Base-by-base conservation (phyloP, 2,329 filamentous ascomycete genomes). In the Thielaviopsis euricoi region DNA sequence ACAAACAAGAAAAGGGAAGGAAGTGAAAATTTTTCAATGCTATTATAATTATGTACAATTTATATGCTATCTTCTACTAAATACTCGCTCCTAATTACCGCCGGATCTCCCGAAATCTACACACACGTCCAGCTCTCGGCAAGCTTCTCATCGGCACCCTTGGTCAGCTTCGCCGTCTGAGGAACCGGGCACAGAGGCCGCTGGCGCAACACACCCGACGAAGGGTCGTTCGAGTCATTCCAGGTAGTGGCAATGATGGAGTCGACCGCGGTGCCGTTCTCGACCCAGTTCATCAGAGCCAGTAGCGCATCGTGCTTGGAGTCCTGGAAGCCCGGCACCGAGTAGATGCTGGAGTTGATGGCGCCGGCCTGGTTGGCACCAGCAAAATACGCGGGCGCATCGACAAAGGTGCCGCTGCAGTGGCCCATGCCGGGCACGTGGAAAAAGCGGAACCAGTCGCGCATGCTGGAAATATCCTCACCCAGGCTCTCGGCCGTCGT, bases 391-490 rank as follows among this genome's bases (percentile, higher is more conserved):
- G 29, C 43, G 15, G 72, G 71, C 15, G 71, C 70, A 55, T 69
- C 66, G n/a, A 67, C 67, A 2, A 61, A 54, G 6, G 69, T 67
- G 58, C 61, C 43, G 21, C 62, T 58, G 62, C 77, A 80, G 64
- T 80, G 77, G 12, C 66, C 68, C 73, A 79, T 75, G 0, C 76
- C 76, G 2, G 75, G 74, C 12, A 79, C 70, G 19, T 67, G 66
- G 65, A 78, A 78, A 62, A 74, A 71, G 2, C 67, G 64, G 68
- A 78, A 82, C 66, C 75, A 75, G 19, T 74, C 71, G 2, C 72
- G 74, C 37, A 73, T 71, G 9, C 56, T 60, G 15, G 63, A 63
- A 40, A 66, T 19, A 17, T 40, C 21, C 52, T 69, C 65, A 2
- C 66, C 64, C 26, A 62, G 61, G 0, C 73, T 72, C 0, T 74